Evolutionary conservation across 441 rosid genomes (phyloP).

Genomic region (Cnidoscolus chayamansa): DNA sequence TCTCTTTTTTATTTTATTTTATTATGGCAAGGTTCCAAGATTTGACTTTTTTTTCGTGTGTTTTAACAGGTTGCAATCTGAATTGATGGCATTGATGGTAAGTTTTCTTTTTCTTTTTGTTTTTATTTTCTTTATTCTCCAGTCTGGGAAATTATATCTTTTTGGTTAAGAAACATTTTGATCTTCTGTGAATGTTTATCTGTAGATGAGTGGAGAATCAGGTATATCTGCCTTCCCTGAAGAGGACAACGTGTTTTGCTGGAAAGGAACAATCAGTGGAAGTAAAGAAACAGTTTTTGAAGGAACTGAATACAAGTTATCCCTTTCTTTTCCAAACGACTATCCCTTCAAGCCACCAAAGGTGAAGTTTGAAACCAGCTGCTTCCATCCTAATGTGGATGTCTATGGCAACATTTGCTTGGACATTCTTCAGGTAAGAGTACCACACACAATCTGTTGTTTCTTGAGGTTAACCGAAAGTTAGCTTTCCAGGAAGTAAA

Average conservation of each 20-base stretch:
- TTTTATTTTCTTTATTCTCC: too few relatives aligned
- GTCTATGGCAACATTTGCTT: constrained; percentile 82
- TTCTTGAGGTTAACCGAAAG: too few relatives aligned
- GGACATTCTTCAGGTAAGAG: constrained; percentile 89
- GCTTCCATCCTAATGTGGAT: constrained; percentile 97
- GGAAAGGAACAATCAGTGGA: constrained; percentile 95
- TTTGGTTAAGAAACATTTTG: neutral
- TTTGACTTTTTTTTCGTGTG: constrained; percentile 5
- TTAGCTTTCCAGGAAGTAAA: neutral
- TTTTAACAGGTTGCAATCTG: constrained; percentile 74
- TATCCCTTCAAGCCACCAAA: constrained; percentile 95
- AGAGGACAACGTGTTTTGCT: constrained; percentile 87
- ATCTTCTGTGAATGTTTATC: neutral
- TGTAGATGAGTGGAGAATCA: constrained; percentile 86
- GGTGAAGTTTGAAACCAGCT: constrained; percentile 82
- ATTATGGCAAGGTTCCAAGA: too few relatives aligned
- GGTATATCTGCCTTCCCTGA: constrained; percentile 95
- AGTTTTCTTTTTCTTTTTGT: constrained; percentile 14
- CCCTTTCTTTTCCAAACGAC: constrained; percentile 77
- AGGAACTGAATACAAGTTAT: constrained; percentile 84
- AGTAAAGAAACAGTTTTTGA: constrained; percentile 94
- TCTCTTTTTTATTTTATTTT: too few relatives aligned
- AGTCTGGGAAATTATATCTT: too few relatives aligned
- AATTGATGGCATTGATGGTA: constrained; percentile 90
- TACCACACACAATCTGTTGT: too few relatives aligned